Percentiles rank a stretch among this genome's conserved stretches.
These are phyloP conservation scores for Zygotorulaspora florentina DNA, from an alignment of 805 yeast genomes.

Conservation along the genomic window DNA sequence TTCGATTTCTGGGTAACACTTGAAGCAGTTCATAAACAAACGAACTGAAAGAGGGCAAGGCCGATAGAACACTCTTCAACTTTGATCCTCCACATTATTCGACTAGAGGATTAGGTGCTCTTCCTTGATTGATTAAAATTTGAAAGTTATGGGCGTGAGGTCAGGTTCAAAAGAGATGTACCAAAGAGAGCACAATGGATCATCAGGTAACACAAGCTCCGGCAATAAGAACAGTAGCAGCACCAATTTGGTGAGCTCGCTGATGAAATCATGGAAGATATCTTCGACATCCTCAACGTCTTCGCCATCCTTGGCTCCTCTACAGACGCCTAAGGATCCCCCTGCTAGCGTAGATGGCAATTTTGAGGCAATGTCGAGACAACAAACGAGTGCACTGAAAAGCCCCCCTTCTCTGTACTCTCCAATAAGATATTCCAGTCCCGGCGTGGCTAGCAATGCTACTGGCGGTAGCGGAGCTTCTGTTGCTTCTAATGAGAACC, in stretches of 20 bases:
- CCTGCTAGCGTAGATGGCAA: constrained; percentile 18
- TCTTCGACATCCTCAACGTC: constrained; percentile 15
- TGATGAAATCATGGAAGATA: constrained; percentile 33
- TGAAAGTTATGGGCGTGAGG: constrained; percentile 26
- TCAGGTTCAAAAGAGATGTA: constrained; percentile 25
- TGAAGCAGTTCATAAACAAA: no score
- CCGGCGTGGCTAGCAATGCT: constrained; percentile 9
- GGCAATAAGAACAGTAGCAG: constrained; percentile 8
- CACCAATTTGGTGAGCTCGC: constrained; percentile 22
- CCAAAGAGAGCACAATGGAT: constrained; percentile 19
- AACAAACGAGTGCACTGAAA: constrained; percentile 22
- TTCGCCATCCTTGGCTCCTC: constrained; percentile 7
- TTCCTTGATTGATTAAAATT: not conserved
- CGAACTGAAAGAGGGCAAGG: no score
- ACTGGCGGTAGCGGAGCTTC: constrained; percentile 3
- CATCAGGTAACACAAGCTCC: constrained; percentile 7
- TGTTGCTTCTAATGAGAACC: constrained; percentile 14
- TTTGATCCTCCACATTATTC: not conserved
- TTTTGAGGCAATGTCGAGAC: constrained; percentile 30
- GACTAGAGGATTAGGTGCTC: not conserved
- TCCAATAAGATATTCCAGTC: constrained; percentile 26
- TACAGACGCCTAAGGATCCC: constrained; percentile 3
- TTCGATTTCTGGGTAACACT: no score
- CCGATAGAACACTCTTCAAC: not conserved
- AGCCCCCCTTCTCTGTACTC: constrained; percentile 22